Evolutionary conservation across 257 asterid species (phyloP).

Genomic region (Oldenlandia corymbosa): DNA sequence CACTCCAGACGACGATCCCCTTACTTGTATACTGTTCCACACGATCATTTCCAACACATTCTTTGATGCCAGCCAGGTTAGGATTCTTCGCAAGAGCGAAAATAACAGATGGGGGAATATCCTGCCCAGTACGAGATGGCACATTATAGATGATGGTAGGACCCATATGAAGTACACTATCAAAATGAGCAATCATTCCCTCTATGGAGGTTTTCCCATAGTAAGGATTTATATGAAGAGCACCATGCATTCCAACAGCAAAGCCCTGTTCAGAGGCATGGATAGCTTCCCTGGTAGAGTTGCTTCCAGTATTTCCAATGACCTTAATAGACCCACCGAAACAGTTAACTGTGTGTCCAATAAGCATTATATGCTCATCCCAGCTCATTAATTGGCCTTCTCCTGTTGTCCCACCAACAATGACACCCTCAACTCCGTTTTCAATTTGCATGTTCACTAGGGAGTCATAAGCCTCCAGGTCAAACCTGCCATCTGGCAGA

Average conservation of each 20-base stretch:
- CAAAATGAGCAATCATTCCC: constrained; percentile 69
- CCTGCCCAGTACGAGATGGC: constrained; percentile 86
- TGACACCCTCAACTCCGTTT: constrained; percentile 71
- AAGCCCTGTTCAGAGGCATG: constrained; percentile 93
- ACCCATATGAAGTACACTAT: constrained; percentile 77
- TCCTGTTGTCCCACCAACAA: constrained; percentile 92
- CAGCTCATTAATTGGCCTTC: constrained; percentile 91
- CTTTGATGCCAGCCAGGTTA: constrained; percentile 79
- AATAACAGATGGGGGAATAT: constrained; percentile 60
- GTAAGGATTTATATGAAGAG: constrained; percentile 88
- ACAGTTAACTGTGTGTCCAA: constrained; percentile 83
- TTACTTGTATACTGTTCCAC: constrained; percentile 50
- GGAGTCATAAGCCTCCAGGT: constrained; percentile 76
- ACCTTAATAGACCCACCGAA: constrained; percentile 78
- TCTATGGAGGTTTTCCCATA: constrained; percentile 80
- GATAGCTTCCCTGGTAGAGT: constrained; percentile 84
- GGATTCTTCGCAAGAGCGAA: constrained; percentile 34
- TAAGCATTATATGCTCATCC: constrained; percentile 93
- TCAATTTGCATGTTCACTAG: constrained; percentile 64
- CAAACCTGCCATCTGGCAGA: constrained; percentile 82
- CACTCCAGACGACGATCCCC: constrained; percentile 79
- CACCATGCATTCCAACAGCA: constrained; percentile 94
- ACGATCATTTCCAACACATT: constrained; percentile 69
- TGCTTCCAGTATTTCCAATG: constrained; percentile 88
- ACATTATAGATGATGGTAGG: constrained; percentile 83